Base-by-base conservation (phyloP, 257 asterid genomes). In the Paraleonurus japonicus region DNA sequence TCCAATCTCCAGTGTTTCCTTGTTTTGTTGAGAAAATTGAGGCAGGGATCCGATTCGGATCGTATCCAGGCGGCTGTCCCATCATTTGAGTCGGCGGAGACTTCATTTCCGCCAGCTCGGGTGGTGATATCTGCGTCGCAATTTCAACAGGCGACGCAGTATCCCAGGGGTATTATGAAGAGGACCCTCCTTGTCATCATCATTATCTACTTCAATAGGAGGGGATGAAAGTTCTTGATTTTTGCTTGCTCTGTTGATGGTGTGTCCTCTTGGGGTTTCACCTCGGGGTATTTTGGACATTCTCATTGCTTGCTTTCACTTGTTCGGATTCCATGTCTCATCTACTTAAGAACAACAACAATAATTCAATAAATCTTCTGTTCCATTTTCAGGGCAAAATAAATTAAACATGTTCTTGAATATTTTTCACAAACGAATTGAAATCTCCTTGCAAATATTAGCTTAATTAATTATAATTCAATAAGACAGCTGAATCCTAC, bases 21-120 rank as follows among this genome's bases (percentile, higher is more conserved):
- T 87, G 74, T 64, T 84, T 89, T 8, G 75, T 27, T 0, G 92
- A 69, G 67, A 94, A 94, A 8, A 94, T 51, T 0, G 92, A 83
- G 0, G 91, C 68, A 0, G 96, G 99, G 11, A 94, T 94, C 0
- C 99, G 90, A 30, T 85, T 80, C 0, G 96, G 96, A 16, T 94
- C 98, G 75, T 94, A 94, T 1, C 89, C 90, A 0, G 79, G 28
- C 2, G 83, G 78, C n/a, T 62, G 77, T 1, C 76, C 85, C 92
- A 84, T 87, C 15, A 79, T 77, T 48, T 89, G 95, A 39, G 70
- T 27, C n/a, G 79, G 77, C 7, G 95, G 92, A 4, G 90, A 79
- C 60, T 73, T 82, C 92, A 81, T 75, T 0, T 77, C 71, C 4
- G 50, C 12, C 13, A 69, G n/a, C n/a, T n/a, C n/a, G n/a, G n/a